Conservation (phyloP, 163 green algal genomes). For the Scenedesmus sp. region DNA sequence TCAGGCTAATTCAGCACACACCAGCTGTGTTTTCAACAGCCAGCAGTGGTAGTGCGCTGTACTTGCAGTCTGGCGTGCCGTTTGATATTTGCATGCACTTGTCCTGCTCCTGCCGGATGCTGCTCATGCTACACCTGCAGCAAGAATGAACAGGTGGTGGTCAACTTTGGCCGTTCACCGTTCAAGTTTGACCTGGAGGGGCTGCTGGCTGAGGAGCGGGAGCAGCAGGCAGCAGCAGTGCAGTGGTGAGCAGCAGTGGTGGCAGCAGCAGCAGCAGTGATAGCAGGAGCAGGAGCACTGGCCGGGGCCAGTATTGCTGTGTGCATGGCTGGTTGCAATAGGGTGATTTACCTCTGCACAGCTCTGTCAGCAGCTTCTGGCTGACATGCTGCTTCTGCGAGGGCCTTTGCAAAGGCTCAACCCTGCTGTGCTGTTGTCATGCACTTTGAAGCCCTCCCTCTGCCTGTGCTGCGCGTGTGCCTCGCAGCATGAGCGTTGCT, state of each 20-base stretch:
- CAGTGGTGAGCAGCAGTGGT: constrained; percentile 3
- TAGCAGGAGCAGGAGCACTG: too few relatives aligned
- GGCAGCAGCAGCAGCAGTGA: not conserved
- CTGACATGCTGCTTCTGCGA: not conserved
- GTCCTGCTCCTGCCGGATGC: not conserved
- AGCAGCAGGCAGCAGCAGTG: constrained; percentile 42
- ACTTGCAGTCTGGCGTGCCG: not conserved
- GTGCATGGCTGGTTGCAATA: too few relatives aligned
- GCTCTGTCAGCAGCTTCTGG: not conserved
- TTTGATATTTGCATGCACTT: not conserved
- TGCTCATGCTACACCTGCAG: constrained; percentile 53
- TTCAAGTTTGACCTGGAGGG: constrained; percentile 87
- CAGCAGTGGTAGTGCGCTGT: too few relatives aligned
- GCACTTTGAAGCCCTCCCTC: not conserved
- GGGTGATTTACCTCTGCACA: too few relatives aligned
- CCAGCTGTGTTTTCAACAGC: not conserved
- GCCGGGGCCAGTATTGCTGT: too few relatives aligned
- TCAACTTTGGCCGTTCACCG: constrained; percentile 89
- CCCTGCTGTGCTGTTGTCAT: not conserved
- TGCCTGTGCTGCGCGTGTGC: not conserved
- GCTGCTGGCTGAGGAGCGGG: constrained; percentile 41
- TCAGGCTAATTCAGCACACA: not conserved
- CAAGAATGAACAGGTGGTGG: constrained; percentile 74
- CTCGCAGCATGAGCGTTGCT: constrained; percentile 46
- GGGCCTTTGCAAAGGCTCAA: not conserved